A percentile compares a stretch with the other conserved stretches of the same genome.
Evolutionary conservation across 768 basidiomycete species (phyloP).

Genomic region (Pleurotus sapidus): DNA sequence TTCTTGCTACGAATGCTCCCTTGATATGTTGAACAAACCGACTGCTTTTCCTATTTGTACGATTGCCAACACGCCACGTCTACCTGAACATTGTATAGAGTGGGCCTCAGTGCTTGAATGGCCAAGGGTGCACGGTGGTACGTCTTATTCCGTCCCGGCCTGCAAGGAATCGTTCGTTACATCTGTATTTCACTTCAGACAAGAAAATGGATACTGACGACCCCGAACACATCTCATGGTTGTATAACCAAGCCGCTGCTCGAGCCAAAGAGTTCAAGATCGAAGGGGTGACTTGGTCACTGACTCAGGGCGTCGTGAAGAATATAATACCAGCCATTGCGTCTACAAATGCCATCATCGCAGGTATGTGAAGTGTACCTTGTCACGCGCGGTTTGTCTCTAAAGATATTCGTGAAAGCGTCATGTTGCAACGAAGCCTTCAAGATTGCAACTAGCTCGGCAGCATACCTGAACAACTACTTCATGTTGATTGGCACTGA

Average conservation of each 20-base stretch:
- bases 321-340: slow-evolving; percentile 99
- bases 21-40: slow-evolving; percentile 97
- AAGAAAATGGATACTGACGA: slow-evolving; percentile 98
- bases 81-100: slow-evolving; percentile 98
- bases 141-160: slow-evolving; percentile 9
- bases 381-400: neutral
- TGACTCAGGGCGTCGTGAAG: slow-evolving; percentile 98
- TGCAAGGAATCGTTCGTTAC: neutral
- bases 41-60: slow-evolving; percentile 98
- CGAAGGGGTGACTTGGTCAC: slow-evolving; percentile 96
- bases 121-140: slow-evolving; percentile 91
- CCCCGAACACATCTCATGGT: slow-evolving; percentile 94
- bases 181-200: slow-evolving; percentile 42
- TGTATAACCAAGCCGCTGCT: slow-evolving; percentile 74
- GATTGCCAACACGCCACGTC: slow-evolving; percentile 96
- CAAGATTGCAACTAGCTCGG: slow-evolving; percentile 95
- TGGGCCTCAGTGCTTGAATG: slow-evolving; percentile 99
- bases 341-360: slow-evolving; percentile 97
- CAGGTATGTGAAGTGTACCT: slow-evolving; percentile 50
- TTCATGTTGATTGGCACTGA: slow-evolving; percentile 99
- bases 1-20: slow-evolving; percentile 96
- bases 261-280: slow-evolving; percentile 96
- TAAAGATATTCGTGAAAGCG: slow-evolving; percentile 42
- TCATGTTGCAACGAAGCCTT: slow-evolving; percentile 99
- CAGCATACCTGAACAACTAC: slow-evolving; percentile 94